Evolutionary conservation across 2,329 filamentous ascomycete genomes (phyloP).

Genomic region (Sporothrix dimorphospora): DNA sequence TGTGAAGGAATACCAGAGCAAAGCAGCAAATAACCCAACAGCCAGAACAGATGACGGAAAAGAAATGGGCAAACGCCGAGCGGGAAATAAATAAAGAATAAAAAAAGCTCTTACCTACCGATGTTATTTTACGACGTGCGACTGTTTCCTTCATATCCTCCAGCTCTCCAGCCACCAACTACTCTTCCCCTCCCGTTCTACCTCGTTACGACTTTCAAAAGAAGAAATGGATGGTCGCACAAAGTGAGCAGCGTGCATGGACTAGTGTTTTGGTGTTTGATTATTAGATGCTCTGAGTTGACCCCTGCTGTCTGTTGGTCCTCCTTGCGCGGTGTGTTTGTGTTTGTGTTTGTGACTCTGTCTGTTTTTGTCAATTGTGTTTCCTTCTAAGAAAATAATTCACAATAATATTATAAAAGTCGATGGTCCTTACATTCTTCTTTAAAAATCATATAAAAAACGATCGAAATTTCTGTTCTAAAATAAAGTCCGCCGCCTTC

Average conservation of each 20-base stretch:
- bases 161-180: neutral
- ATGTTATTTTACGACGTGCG: neutral
- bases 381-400: no score
- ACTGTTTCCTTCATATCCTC: neutral
- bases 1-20: neutral
- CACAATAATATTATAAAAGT: no score
- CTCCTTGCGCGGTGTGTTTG: neutral
- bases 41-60: neutral
- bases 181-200: neutral
- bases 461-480: no score
- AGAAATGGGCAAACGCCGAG: neutral
- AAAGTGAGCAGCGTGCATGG: neutral
- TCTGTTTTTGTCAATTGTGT: neutral
- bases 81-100: neutral
- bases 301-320: slow-evolving; percentile 9
- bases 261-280: neutral
- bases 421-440: no score
- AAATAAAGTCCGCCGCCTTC: no score
- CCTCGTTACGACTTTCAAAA: neutral
- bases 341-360: neutral
- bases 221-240: neutral
- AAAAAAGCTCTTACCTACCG: neutral
- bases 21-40: no score
- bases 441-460: no score
- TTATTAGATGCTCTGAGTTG: neutral